Evolutionary conservation across 2,329 filamentous ascomycete species (phyloP), one percentile per base, ranked within the genome.

Genomic region (Colletotrichum filicis): DNA sequence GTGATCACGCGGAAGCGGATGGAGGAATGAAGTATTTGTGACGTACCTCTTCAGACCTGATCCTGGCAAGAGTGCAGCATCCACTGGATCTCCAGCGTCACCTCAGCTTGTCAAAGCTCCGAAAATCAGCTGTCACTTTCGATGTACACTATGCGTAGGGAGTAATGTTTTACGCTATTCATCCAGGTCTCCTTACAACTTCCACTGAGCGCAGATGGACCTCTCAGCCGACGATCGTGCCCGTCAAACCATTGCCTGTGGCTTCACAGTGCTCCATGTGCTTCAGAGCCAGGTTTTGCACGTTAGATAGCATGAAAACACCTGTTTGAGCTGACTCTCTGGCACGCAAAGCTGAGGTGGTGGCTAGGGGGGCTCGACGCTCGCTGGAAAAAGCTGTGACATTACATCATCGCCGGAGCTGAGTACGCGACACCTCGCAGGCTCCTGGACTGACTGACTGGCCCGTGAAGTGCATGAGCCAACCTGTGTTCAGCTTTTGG

Each of bases 341-440:
- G 59, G 60, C 60, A 70, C 35, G 32, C 66, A 65, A 55, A 73
- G 22, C 66, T 35, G 4, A 35, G 32, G 32, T 35, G 53, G 55
- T 19, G 55, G 59, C 70, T 42, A 32, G 60, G 46, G 70, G 64
- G 56, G 66, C 53, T 56, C 30, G 24, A 32, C 62, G 42, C 58
- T 64, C 53, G 32, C 19, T 12, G 49, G 30, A 30, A 37, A 68
- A 68, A 61, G 67, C 46, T 62, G 55, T 37, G 30, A 66, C 60
- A 66, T 64, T 65, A 73, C 71, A 73, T 73, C 71, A 73, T 61
- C 57, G 56, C 30, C 59, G 32, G 65, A 73, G 37, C 24, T 30
- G 12, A 19, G 60, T 42, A 59, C 66, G 42, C 24, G 37, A 68
- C 69, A 42, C 37, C 24, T 53, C 57, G 28, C 30, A 37, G 24